phyloP scores from a whole-genome alignment of 1,139 yeast species.

The Scheffersomyces titani region DNA sequence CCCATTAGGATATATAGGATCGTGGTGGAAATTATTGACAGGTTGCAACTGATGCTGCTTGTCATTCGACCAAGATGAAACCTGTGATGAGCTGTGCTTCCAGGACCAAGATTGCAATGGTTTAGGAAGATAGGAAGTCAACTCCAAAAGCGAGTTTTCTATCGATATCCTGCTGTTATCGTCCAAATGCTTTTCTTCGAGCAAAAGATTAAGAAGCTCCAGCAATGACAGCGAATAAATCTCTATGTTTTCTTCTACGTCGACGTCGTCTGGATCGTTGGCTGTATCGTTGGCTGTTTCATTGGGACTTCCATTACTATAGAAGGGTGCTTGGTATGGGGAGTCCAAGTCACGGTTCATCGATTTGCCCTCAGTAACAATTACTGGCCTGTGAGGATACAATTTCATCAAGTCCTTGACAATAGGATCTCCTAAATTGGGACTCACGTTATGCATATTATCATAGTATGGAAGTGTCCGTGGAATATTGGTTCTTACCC shows the following conservation, averaged over 20 bases:
- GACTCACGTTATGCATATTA: slow-evolving; percentile 2
- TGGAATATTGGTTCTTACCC: slow-evolving; percentile 13
- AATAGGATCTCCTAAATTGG: slow-evolving; percentile 25
- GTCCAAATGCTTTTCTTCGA: slow-evolving; percentile 29
- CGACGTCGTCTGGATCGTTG: slow-evolving; percentile 2
- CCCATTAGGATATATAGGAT: slow-evolving; percentile 33
- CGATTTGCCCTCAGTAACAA: slow-evolving; percentile 9
- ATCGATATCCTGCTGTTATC: slow-evolving; percentile 31
- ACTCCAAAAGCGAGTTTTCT: slow-evolving; percentile 26
- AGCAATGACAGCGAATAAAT: slow-evolving; percentile 28
- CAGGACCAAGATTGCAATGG: slow-evolving; percentile 13
- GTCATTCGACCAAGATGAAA: neutral
- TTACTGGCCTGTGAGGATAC: slow-evolving; percentile 25
- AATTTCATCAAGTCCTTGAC: slow-evolving; percentile 32
- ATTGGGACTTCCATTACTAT: neutral
- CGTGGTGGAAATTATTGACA: neutral
- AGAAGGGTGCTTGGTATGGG: neutral
- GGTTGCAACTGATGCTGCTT: neutral
- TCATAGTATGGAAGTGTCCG: slow-evolving; percentile 9
- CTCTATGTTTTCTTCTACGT: slow-evolving; percentile 16
- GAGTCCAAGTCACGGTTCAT: neutral
- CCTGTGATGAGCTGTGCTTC: neutral
- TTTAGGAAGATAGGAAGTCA: slow-evolving; percentile 31
- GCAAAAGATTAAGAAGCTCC: slow-evolving; percentile 30
- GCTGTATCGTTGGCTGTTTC: neutral